These are phyloP conservation scores for Agaricus subrufescens DNA, from an alignment of 768 basidiomycete genomes.

Conservation along the genomic window DNA sequence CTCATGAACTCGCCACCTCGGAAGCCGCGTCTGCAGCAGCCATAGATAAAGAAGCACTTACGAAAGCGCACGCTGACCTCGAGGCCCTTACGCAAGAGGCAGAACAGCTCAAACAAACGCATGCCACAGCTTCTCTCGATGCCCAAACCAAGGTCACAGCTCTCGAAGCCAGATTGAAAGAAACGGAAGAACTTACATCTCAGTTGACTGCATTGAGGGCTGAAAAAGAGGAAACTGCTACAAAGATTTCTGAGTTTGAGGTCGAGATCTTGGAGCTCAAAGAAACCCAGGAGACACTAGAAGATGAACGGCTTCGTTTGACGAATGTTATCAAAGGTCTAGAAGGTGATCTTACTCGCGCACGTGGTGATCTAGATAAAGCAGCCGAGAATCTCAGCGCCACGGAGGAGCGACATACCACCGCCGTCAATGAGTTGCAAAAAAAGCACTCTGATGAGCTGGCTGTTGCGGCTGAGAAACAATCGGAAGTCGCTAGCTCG, in stretches of 20 bases:
- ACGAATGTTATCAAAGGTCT: constrained; percentile 42
- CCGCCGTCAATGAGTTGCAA: constrained; percentile 34
- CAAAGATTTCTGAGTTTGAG: constrained; percentile 76
- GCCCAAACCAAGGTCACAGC: constrained; percentile 39
- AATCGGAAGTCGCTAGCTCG: constrained; percentile 36
- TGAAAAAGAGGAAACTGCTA: constrained; percentile 67
- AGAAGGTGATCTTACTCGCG: constrained; percentile 50
- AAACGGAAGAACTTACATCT: constrained; percentile 36
- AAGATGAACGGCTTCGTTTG: constrained; percentile 51
- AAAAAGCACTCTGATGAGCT: constrained; percentile 43
- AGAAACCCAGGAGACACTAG: constrained; percentile 60
- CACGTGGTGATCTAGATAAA: constrained; percentile 21
- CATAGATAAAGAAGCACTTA: constrained; percentile 57
- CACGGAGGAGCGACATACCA: constrained; percentile 40
- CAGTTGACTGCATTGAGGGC: constrained; percentile 49
- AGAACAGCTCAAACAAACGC: constrained; percentile 44
- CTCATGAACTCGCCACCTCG: constrained; percentile 37
- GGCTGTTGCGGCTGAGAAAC: constrained; percentile 37
- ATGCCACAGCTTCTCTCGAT: constrained; percentile 44
- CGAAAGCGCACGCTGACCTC: constrained; percentile 60
- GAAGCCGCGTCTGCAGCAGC: constrained; percentile 48
- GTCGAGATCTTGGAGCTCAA: constrained; percentile 75
- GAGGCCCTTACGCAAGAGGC: constrained; percentile 49
- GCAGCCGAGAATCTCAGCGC: constrained; percentile 44
- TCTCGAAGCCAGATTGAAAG: constrained; percentile 42